These are phyloP conservation scores for Chytriomyces sp. DNA, from an alignment of 192 early-diverging fungal genomes.

Conservation along the genomic window DNA sequence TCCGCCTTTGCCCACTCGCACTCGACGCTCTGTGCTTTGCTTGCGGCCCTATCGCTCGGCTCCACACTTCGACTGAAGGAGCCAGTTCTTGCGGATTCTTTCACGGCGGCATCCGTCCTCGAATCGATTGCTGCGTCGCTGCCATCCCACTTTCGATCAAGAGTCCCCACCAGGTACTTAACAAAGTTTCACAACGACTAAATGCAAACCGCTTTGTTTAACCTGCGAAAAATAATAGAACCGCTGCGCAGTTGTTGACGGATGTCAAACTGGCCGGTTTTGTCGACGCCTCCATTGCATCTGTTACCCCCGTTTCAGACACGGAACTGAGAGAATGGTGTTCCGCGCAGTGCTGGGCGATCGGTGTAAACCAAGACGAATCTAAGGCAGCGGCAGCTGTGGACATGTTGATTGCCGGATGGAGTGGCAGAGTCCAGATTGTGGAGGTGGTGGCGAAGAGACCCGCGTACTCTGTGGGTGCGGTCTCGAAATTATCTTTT, in stretches of 20 bases:
- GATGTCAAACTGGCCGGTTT: conserved; percentile 86
- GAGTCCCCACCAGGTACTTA: too few relatives aligned
- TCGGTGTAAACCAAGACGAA: conserved; percentile 44
- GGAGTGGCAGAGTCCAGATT: conserved; percentile 54
- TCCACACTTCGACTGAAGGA: conserved; percentile 73
- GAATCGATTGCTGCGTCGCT: conserved; percentile 10
- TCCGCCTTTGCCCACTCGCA: conserved; percentile 69
- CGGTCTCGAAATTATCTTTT: conserved; percentile 78
- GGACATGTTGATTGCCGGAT: conserved; percentile 47
- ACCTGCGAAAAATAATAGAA: conserved; percentile 33
- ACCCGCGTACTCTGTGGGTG: conserved; percentile 87
- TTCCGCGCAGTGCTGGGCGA: conserved; percentile 60
- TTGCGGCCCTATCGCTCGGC: conserved; percentile 68
- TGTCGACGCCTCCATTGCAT: conserved; percentile 63
- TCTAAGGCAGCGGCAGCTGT: conserved; percentile 49
- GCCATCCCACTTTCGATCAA: neutral
- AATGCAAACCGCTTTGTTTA: too few relatives aligned
- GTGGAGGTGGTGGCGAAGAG: conserved; percentile 64
- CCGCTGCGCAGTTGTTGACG: conserved; percentile 64
- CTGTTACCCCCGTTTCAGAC: conserved; percentile 42
- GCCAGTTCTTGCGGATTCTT: conserved; percentile 60
- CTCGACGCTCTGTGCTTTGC: conserved; percentile 63
- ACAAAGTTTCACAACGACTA: too few relatives aligned
- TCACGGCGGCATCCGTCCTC: conserved; percentile 39
- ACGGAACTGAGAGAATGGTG: conserved; percentile 44